A percentile compares a stretch with the other conserved stretches of the same genome.
Evolutionary conservation across 75 land plant species (phyloP).

Genomic region (Cunninghamia lanceolata): DNA sequence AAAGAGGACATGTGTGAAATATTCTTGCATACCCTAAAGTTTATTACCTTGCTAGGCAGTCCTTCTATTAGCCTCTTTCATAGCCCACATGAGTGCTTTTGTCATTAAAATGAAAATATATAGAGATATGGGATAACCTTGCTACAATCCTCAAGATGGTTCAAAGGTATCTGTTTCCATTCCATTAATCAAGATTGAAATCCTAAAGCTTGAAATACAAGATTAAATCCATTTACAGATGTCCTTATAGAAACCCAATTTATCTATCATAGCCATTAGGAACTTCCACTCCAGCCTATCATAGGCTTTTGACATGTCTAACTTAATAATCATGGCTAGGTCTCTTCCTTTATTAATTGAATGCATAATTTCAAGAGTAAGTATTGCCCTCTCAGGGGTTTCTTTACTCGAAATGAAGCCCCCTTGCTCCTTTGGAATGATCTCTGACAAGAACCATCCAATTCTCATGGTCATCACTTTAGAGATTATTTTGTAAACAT

Average conservation of each 20-base stretch:
- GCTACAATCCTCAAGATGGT: not conserved
- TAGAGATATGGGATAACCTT: not conserved
- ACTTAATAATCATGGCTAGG: not conserved
- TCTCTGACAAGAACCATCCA: not conserved
- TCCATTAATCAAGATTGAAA: not conserved
- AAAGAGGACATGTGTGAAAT: too few species aligned
- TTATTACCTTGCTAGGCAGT: too few species aligned
- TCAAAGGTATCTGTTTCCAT: not conserved
- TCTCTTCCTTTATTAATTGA: not conserved
- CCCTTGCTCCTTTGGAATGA: not conserved
- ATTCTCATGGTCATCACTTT: not conserved
- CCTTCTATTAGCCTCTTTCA: too few species aligned
- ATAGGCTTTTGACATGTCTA: not conserved
- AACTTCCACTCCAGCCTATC: not conserved
- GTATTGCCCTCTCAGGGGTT: not conserved
- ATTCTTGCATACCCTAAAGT: too few species aligned
- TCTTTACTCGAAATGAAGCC: not conserved
- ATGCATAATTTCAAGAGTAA: not conserved
- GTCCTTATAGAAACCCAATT: not conserved
- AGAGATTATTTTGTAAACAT: not conserved
- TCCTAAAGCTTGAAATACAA: not conserved
- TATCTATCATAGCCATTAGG: not conserved
- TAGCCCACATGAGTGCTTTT: not conserved
- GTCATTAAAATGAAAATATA: not conserved
- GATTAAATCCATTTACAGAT: not conserved